phyloP scores from a whole-genome alignment of 345 rosid species.

The Eutrema yunnanense region DNA sequence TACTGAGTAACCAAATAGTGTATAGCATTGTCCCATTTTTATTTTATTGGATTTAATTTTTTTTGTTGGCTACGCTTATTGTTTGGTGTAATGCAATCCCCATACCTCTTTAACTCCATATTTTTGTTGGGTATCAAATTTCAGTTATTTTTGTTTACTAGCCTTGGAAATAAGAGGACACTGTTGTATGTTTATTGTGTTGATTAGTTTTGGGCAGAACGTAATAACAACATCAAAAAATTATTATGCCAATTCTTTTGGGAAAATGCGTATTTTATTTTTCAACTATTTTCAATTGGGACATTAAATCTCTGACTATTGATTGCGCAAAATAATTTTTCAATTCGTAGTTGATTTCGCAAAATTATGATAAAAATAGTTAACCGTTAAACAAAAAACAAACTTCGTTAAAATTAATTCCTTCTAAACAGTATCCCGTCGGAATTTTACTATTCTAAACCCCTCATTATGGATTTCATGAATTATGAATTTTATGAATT shows the following conservation, averaged over 20 bases:
- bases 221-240: background rate
- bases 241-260: background rate
- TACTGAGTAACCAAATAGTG: constrained; percentile 31
- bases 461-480: too few relatives aligned
- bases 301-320: too few relatives aligned
- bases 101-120: background rate
- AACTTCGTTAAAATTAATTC: too few relatives aligned
- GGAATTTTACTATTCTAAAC: too few relatives aligned
- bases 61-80: background rate
- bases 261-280: too few relatives aligned
- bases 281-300: too few relatives aligned
- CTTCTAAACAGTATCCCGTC: too few relatives aligned
- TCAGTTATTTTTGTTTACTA: background rate
- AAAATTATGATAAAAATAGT: too few relatives aligned
- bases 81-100: background rate
- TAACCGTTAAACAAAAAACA: too few relatives aligned
- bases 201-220: background rate
- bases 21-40: background rate
- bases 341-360: too few relatives aligned
- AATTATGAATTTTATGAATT: too few relatives aligned
- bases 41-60: background rate
- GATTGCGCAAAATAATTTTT: too few relatives aligned
- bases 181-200: background rate
- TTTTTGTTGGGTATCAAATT: background rate
- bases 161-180: background rate